phyloP scores from a whole-genome alignment of 2,329 filamentous ascomycete genomes.

The Trichoderma brevicompactum region DNA sequence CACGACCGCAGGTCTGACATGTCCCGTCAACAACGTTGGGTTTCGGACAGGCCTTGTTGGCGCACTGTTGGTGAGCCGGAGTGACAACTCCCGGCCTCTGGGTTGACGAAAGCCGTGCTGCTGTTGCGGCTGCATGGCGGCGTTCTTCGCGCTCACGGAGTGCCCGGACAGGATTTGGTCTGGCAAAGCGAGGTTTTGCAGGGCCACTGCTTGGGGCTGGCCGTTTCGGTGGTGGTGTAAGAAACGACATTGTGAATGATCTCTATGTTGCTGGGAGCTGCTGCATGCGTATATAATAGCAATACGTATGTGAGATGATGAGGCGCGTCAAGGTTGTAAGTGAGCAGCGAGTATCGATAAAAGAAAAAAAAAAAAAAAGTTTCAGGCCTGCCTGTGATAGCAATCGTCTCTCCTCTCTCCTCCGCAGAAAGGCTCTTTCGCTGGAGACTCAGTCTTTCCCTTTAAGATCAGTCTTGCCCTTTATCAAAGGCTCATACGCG shows the following conservation, averaged over 20 bases:
- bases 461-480: not conserved
- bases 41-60: conserved; percentile 63
- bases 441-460: not conserved
- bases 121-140: conserved; percentile 44
- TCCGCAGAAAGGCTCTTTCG: not conserved
- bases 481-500: not conserved
- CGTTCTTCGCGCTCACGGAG: conserved; percentile 57
- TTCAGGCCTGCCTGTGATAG: not conserved
- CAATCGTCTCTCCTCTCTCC: not conserved
- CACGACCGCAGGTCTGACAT: conserved; percentile 82
- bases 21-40: conserved; percentile 67
- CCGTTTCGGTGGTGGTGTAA: conserved; percentile 41
- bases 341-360: conserved; percentile 25
- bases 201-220: conserved; percentile 36
- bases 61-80: conserved; percentile 53
- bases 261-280: not conserved
- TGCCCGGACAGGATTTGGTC: conserved; percentile 55
- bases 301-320: not conserved
- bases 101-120: conserved; percentile 38
- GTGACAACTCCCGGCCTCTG: conserved; percentile 41
- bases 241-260: conserved; percentile 48
- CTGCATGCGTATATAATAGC: not conserved
- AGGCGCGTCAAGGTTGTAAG: conserved; percentile 19
- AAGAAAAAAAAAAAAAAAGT: not conserved
- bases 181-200: conserved; percentile 48